Conservation (phyloP, 129 eudicot genomes). For the sunflower (Helianthus annuus) region DNA sequence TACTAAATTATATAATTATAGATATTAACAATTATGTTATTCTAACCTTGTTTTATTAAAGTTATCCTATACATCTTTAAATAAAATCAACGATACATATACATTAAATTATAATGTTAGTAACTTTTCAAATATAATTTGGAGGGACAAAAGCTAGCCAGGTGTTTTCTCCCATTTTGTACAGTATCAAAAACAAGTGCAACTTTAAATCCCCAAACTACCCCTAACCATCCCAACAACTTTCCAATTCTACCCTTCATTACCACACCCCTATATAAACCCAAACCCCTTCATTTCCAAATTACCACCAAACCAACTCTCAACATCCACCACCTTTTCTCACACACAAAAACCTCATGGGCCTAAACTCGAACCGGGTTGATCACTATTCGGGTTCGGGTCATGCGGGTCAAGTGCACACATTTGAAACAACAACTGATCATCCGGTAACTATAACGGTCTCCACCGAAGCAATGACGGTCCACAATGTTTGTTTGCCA, state of each 20-base stretch:
- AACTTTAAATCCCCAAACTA: slow-evolving; percentile 2
- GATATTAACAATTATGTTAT: no score
- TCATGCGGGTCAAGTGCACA: slow-evolving; percentile 20
- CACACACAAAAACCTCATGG: slow-evolving; percentile 31
- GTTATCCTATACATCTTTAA: no score
- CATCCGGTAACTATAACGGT: slow-evolving; percentile 12
- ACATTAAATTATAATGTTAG: neutral
- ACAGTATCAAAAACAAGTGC: slow-evolving; percentile 3
- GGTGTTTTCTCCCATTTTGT: slow-evolving; percentile 1
- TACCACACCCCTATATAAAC: slow-evolving; percentile 28
- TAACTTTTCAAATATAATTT: slow-evolving; percentile 7
- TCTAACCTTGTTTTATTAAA: no score
- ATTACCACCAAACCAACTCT: slow-evolving; percentile 24
- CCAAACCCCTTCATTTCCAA: slow-evolving; percentile 20
- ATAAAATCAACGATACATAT: neutral
- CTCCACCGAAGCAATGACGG: slow-evolving; percentile 25
- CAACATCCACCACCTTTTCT: slow-evolving; percentile 10
- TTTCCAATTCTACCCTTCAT: slow-evolving; percentile 18
- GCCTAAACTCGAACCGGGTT: slow-evolving; percentile 58
- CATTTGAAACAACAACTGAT: neutral
- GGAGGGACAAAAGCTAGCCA: slow-evolving; percentile 10
- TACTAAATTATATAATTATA: no score
- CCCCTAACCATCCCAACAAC: neutral
- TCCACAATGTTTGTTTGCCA: slow-evolving; percentile 80
- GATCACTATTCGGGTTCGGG: slow-evolving; percentile 45